Evolutionary conservation across 179 eudicot species (phyloP).

Genomic region (Vitellaria paradoxa): DNA sequence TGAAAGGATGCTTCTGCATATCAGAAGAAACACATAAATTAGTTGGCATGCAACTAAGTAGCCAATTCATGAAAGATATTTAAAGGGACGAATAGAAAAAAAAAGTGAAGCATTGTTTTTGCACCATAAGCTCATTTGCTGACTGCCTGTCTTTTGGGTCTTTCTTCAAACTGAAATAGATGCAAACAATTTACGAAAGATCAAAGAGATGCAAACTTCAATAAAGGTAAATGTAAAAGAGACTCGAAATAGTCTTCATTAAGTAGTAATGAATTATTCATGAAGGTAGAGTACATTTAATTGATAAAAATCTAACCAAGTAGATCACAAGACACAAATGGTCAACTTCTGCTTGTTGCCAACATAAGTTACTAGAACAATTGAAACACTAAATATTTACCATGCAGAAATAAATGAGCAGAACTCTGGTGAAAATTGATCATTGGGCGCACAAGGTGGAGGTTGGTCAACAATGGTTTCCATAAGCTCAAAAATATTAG

Average conservation of each 20-base stretch:
- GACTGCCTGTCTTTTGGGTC: conserved; percentile 75
- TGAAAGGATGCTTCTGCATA: conserved; percentile 80
- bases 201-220: background rate
- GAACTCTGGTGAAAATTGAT: conserved; percentile 82
- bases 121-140: conserved; percentile 88
- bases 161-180: conserved; percentile 69
- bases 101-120: background rate
- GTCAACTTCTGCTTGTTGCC: background rate
- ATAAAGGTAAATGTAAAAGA: background rate
- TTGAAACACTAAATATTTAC: conserved; percentile 33
- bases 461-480: conserved; percentile 80
- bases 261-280: background rate
- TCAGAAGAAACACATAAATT: conserved; percentile 19
- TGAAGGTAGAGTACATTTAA: background rate
- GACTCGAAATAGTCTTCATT: background rate
- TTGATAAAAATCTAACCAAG: background rate
- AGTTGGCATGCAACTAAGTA: background rate
- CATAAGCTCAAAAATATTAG: conserved; percentile 72
- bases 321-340: background rate
- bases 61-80: background rate
- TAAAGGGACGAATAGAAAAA: background rate
- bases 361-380: background rate
- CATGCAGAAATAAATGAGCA: conserved; percentile 91
- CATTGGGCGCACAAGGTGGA: conserved; percentile 75
- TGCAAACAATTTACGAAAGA: conserved; percentile 6